These are phyloP conservation scores for Emmonsiellopsis sp. DNA, from an alignment of 2,329 filamentous ascomycete species.

Conservation along the genomic window DNA sequence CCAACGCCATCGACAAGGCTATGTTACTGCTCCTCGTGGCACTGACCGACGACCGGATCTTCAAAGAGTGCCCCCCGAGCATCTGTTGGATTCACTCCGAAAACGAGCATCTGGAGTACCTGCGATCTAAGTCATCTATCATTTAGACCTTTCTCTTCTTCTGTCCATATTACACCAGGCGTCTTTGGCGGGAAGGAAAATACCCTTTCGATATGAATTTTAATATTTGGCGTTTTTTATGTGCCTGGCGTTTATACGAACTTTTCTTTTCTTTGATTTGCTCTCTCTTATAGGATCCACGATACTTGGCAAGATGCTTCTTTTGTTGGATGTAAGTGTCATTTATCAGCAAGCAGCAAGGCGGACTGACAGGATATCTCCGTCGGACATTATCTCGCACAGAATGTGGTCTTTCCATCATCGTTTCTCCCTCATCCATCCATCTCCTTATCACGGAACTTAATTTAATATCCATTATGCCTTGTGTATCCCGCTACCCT, in stretches of 20 bases:
- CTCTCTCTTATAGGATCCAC: no score
- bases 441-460: no score
- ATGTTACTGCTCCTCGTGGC: conserved; percentile 36
- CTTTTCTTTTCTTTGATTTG: not conserved
- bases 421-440: no score
- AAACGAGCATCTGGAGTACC: conserved; percentile 27
- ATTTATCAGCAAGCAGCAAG: not conserved
- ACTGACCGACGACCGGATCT: conserved; percentile 39
- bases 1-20: conserved; percentile 39
- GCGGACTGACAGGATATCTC: not conserved
- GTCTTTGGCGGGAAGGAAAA: conserved; percentile 5
- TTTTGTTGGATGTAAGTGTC: not conserved
- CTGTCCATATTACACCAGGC: conserved; percentile 1
- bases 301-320: not conserved
- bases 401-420: no score
- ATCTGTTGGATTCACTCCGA: conserved; percentile 34
- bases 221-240: conserved; percentile 2
- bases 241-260: not conserved
- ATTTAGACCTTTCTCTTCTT: not conserved
- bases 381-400: not conserved
- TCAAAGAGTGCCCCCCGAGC: conserved; percentile 38
- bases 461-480: no score
- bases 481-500: no score
- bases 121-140: conserved; percentile 18
- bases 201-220: conserved; percentile 6